Evolutionary conservation across 805 yeast genomes (phyloP).

Genomic region (Debaryomyces maramus): DNA sequence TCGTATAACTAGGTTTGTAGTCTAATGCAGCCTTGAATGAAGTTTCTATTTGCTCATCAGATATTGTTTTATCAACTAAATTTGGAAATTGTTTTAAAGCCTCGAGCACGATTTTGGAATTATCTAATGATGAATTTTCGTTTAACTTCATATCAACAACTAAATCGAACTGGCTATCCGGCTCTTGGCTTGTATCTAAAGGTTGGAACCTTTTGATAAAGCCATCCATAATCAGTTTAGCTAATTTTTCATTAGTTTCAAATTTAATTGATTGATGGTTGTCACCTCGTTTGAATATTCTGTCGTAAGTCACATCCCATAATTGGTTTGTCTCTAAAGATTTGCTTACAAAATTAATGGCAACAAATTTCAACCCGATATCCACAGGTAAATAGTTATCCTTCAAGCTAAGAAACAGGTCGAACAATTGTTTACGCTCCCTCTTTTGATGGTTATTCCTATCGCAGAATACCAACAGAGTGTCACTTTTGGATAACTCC

Average conservation of each 20-base stretch:
- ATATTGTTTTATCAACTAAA: constrained; percentile 40
- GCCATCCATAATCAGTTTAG: constrained; percentile 67
- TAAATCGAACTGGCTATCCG: constrained; percentile 68
- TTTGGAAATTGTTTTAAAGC: constrained; percentile 45
- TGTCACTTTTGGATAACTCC: constrained; percentile 24
- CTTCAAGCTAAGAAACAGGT: constrained; percentile 46
- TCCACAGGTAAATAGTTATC: constrained; percentile 39
- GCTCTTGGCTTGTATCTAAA: constrained; percentile 43
- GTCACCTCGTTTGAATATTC: constrained; percentile 75
- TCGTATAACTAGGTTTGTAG: constrained; percentile 52
- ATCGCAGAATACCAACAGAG: constrained; percentile 66
- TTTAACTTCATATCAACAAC: constrained; percentile 57
- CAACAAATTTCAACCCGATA: constrained; percentile 55
- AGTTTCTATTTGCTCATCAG: constrained; percentile 36
- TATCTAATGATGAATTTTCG: constrained; percentile 42
- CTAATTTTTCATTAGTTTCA: constrained; percentile 46
- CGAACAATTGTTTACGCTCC: constrained; percentile 70
- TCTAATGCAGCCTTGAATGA: constrained; percentile 56
- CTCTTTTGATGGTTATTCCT: constrained; percentile 74
- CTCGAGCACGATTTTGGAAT: constrained; percentile 45
- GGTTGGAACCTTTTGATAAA: constrained; percentile 72
- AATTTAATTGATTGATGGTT: constrained; percentile 82
- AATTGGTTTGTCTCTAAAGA: constrained; percentile 30
- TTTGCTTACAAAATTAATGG: constrained; percentile 61
- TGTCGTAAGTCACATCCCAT: constrained; percentile 52